These are phyloP conservation scores for Leccinum olivaceopallidum DNA, from an alignment of 768 basidiomycete genomes.

Conservation along the genomic window DNA sequence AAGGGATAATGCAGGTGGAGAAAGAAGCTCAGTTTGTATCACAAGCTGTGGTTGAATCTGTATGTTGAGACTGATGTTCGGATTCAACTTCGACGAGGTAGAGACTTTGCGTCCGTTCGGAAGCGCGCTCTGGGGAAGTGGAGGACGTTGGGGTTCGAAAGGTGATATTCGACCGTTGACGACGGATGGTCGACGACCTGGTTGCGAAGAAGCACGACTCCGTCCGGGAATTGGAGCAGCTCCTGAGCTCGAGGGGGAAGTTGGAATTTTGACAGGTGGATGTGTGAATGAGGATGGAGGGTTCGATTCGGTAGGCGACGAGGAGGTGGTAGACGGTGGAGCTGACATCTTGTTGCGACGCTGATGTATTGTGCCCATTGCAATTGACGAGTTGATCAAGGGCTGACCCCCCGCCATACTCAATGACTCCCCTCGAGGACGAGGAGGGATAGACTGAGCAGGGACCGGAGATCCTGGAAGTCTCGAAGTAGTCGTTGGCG, in stretches of 20 bases:
- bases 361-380: constrained; percentile 66
- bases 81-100: constrained; percentile 58
- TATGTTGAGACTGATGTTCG: constrained; percentile 41
- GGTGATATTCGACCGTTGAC: constrained; percentile 53
- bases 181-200: constrained; percentile 67
- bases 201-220: constrained; percentile 73
- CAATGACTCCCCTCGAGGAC: constrained; percentile 60
- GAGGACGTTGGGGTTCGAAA: constrained; percentile 50
- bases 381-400: constrained; percentile 60
- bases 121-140: constrained; percentile 45
- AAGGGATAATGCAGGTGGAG: constrained; percentile 39
- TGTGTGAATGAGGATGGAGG: constrained; percentile 37
- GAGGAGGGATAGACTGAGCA: constrained; percentile 41
- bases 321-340: constrained; percentile 42
- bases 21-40: constrained; percentile 52
- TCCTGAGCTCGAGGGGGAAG: constrained; percentile 43
- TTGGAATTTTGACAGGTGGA: constrained; percentile 30
- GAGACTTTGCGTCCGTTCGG: constrained; percentile 59
- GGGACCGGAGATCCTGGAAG: constrained; percentile 53
- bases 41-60: constrained; percentile 50
- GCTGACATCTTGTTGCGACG: constrained; percentile 67
- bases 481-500: constrained; percentile 20
- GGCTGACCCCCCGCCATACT: constrained; percentile 33
- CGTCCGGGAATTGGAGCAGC: constrained; percentile 43
- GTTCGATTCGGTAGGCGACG: constrained; percentile 41